Conservation (phyloP, 768 basidiomycete genomes). For the Neoboletus magnificus region DNA sequence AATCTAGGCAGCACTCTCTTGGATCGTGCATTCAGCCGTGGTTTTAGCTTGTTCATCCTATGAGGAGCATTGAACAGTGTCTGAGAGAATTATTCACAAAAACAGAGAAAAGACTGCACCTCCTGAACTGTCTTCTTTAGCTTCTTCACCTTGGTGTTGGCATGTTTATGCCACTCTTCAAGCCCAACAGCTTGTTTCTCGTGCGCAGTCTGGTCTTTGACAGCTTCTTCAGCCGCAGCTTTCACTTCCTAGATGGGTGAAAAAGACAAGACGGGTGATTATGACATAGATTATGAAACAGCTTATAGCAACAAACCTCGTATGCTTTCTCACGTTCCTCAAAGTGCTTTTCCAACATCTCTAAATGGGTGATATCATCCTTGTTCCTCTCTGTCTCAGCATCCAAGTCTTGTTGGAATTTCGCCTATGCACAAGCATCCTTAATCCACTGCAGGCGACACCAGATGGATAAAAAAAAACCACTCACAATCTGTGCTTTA, state of each 20-base stretch:
- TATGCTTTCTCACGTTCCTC: conserved; percentile 66
- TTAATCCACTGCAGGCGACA: neutral
- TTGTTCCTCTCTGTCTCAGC: conserved; percentile 75
- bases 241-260: conserved; percentile 61
- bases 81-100: neutral
- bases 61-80: neutral
- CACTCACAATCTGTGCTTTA: conserved; percentile 56
- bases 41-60: conserved; percentile 62
- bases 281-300: neutral
- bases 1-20: conserved; percentile 68
- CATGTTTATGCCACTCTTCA: conserved; percentile 84
- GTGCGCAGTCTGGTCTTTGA: conserved; percentile 76
- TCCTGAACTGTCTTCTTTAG: conserved; percentile 84
- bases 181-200: conserved; percentile 74
- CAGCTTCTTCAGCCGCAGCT: conserved; percentile 60
- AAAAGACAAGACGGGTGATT: neutral
- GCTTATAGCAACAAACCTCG: conserved; percentile 44
- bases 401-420: conserved; percentile 54
- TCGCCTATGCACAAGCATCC: conserved; percentile 38
- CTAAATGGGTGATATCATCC: conserved; percentile 73
- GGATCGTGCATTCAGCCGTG: conserved; percentile 62
- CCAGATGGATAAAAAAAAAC: neutral
- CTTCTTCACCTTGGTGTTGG: conserved; percentile 79
- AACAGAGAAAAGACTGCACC: conserved; percentile 38
- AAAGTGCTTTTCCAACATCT: conserved; percentile 65